Evolutionary conservation across 169 alveolate genomes (phyloP).

Genomic region (Plasmodium vivax): DNA sequence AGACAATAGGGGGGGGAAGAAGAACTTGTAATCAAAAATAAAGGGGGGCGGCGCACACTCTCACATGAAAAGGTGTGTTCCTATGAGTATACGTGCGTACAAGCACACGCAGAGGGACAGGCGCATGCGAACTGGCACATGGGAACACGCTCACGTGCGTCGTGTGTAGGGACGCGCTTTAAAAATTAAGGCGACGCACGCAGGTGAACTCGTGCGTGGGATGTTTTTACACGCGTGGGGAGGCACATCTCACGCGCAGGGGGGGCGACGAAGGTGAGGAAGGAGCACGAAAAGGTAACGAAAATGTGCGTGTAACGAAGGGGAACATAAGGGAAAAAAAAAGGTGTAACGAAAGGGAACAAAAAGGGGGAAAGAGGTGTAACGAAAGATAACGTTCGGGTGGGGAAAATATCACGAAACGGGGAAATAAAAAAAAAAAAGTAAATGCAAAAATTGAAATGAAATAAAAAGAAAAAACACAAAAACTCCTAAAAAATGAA

Average conservation of each 20-base stretch:
- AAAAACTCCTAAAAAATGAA: not conserved
- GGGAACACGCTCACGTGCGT: not conserved
- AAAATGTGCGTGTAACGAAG: not conserved
- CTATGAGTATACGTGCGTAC: not conserved
- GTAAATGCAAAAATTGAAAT: not conserved
- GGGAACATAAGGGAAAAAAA: not conserved
- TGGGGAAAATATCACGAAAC: not conserved
- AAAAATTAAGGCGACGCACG: not conserved
- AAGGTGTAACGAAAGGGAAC: not conserved
- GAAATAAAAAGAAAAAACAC: not conserved
- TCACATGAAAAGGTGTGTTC: not conserved
- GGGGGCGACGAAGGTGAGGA: not conserved
- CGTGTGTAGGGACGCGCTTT: not conserved
- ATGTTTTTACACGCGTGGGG: not conserved
- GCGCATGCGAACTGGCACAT: not conserved
- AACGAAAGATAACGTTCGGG: constrained; percentile 1
- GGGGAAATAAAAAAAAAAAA: not conserved
- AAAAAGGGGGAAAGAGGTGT: not conserved
- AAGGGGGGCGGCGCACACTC: not conserved
- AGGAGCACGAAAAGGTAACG: not conserved
- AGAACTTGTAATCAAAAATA: not conserved
- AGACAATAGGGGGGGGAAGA: not conserved
- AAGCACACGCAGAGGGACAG: not conserved
- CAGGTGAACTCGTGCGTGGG: not conserved
- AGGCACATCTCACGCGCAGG: not conserved